These are phyloP conservation scores for Fusarium cicatricum DNA, from an alignment of 2,329 filamentous ascomycete genomes.

Conservation along the genomic window DNA sequence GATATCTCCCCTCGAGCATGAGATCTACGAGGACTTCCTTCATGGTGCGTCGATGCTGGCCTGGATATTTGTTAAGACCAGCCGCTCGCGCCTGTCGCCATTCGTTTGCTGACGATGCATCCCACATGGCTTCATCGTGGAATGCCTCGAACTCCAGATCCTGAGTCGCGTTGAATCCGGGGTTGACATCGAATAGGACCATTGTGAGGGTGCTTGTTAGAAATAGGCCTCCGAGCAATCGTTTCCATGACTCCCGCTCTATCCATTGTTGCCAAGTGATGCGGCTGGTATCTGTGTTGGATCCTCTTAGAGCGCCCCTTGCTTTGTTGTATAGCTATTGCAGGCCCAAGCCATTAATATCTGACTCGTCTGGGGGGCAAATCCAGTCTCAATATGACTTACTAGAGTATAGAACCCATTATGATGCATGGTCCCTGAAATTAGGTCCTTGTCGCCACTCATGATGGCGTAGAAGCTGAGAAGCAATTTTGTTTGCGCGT, in stretches of 20 bases:
- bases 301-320: neutral
- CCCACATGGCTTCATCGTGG: constrained; percentile 20
- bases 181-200: constrained; percentile 22
- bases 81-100: constrained; percentile 11
- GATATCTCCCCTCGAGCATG: neutral
- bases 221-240: constrained; percentile 11
- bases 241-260: constrained; percentile 20
- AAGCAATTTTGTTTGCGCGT: constrained; percentile 15
- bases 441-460: constrained; percentile 14
- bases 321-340: constrained; percentile 4
- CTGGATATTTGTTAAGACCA: neutral
- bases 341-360: no score
- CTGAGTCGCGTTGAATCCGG: constrained; percentile 18
- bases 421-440: constrained; percentile 4
- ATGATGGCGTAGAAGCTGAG: constrained; percentile 20
- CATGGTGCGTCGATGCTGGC: constrained; percentile 1
- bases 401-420: constrained; percentile 24
- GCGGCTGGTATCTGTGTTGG: neutral
- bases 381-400: no score
- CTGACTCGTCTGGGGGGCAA: no score
- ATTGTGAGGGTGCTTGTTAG: constrained; percentile 15
- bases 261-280: constrained; percentile 19
- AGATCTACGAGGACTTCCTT: constrained; percentile 12
- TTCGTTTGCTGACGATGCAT: constrained; percentile 6
- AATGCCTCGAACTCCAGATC: constrained; percentile 18